Percentiles rank a stretch among this genome's conserved stretches.
These are phyloP conservation scores for Fusarium avenaceum DNA, from an alignment of 2,329 filamentous ascomycete genomes.

Conservation along the genomic window DNA sequence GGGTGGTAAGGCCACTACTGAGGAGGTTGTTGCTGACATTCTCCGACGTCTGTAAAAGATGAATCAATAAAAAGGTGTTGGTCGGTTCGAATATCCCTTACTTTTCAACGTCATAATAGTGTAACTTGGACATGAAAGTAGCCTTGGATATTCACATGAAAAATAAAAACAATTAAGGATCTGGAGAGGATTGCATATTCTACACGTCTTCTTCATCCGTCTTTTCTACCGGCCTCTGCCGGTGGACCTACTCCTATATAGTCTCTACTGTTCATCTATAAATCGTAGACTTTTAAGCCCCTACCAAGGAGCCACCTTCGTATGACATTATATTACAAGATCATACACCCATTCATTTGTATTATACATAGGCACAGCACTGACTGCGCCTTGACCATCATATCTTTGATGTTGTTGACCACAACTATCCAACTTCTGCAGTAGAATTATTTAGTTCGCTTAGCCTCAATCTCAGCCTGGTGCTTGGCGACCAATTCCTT, in stretches of 20 bases:
- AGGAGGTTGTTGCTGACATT: conserved; percentile 89
- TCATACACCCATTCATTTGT: conserved; percentile 43
- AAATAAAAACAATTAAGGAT: conserved; percentile 20
- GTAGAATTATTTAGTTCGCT: conserved; percentile 64
- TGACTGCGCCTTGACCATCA: conserved; percentile 18
- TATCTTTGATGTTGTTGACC: conserved; percentile 13
- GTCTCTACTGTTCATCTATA: conserved; percentile 31
- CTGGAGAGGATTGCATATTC: conserved; percentile 46
- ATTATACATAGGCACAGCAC: conserved; percentile 43
- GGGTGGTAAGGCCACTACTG: conserved; percentile 86
- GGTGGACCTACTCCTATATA: conserved; percentile 10
- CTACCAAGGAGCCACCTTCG: conserved; percentile 16
- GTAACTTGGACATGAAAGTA: conserved; percentile 4
- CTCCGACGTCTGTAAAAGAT: conserved; percentile 78
- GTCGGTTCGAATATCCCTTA: conserved; percentile 14
- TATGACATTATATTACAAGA: conserved; percentile 49
- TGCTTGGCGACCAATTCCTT: conserved; percentile 72
- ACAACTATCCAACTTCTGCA: conserved; percentile 5
- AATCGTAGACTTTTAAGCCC: conserved; percentile 37
- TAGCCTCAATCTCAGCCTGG: conserved; percentile 69
- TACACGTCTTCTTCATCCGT: conserved; percentile 36
- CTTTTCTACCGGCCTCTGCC: conserved; percentile 22
- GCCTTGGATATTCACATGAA: conserved; percentile 12
- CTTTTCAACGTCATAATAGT: not conserved
- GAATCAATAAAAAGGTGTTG: conserved; percentile 22